A percentile compares a stretch with the other conserved stretches of the same genome.
These are phyloP conservation scores for Austroboletus rostrupii DNA, from an alignment of 1,284 basidiomycete genomes.

Conservation along the genomic window DNA sequence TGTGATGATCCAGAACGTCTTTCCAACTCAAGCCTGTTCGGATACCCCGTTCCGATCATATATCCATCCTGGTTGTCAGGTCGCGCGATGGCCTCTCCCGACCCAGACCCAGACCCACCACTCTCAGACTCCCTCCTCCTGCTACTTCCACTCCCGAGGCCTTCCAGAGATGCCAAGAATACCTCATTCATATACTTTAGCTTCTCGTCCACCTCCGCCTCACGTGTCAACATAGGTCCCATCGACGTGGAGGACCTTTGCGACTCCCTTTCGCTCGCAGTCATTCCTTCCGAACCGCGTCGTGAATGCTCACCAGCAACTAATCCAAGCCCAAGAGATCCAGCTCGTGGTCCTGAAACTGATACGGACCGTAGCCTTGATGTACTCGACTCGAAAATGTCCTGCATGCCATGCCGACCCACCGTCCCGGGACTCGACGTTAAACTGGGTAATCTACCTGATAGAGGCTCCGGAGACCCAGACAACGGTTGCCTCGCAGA, in stretches of 20 bases:
- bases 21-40: constrained; percentile 17
- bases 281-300: constrained; percentile 8
- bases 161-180: constrained; percentile 57
- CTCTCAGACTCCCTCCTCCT: constrained; percentile 13
- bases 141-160: constrained; percentile 33
- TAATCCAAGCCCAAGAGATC: constrained; percentile 14
- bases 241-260: constrained; percentile 19
- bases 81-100: constrained; percentile 12
- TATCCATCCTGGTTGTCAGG: constrained; percentile 10
- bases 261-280: constrained; percentile 17
- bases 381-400: not conserved
- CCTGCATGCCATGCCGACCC: constrained; percentile 1
- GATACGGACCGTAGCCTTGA: constrained; percentile 6
- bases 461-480: not conserved
- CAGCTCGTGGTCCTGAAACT: constrained; percentile 1
- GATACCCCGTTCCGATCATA: constrained; percentile 7
- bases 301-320: constrained; percentile 17
- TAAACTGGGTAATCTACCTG: not conserved
- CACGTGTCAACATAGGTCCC: constrained; percentile 55
- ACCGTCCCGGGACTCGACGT: constrained; percentile 5
- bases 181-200: constrained; percentile 60
- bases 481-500: constrained; percentile 17
- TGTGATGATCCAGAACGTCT: constrained; percentile 14
- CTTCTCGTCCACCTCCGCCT: constrained; percentile 59
- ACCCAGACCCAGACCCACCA: constrained; percentile 7